Conservation (phyloP, 257 asterid genomes). For the Mitragyna speciosa region DNA sequence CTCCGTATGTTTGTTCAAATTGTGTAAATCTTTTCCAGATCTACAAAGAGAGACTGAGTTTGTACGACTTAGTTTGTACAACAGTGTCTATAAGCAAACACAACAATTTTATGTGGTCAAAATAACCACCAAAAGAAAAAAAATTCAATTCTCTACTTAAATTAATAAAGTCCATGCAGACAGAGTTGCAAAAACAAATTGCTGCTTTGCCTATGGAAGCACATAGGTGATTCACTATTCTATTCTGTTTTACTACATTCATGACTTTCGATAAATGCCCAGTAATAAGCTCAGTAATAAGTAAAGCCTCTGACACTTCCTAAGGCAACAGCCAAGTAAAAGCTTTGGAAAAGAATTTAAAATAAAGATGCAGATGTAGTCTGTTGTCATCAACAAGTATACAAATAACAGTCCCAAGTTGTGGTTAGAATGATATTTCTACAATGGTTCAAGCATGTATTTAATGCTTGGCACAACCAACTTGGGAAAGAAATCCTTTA, state of each 20-base stretch:
- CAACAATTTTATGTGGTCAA: background rate
- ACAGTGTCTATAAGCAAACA: background rate
- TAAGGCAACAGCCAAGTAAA: too few relatives aligned
- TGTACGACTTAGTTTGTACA: background rate
- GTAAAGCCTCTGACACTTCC: too few relatives aligned
- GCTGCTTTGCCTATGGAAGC: too few relatives aligned
- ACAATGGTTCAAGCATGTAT: background rate
- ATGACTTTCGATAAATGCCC: background rate
- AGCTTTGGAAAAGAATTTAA: background rate
- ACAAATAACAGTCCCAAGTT: background rate
- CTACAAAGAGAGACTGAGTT: constrained; percentile 38
- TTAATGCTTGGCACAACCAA: too few relatives aligned
- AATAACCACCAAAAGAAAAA: background rate
- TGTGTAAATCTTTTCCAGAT: constrained; percentile 87
- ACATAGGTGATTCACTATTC: too few relatives aligned
- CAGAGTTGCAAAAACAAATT: background rate
- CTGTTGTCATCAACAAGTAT: background rate
- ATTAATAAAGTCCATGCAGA: background rate
- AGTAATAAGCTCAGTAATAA: background rate
- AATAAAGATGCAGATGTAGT: background rate
- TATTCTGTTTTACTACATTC: background rate
- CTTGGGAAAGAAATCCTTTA: background rate
- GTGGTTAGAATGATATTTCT: background rate
- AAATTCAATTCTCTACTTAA: background rate
- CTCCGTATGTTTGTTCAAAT: constrained; percentile 97